phyloP scores from a whole-genome alignment of 352 stramenopile genomes.

The Halophytophthora batemanensis region DNA sequence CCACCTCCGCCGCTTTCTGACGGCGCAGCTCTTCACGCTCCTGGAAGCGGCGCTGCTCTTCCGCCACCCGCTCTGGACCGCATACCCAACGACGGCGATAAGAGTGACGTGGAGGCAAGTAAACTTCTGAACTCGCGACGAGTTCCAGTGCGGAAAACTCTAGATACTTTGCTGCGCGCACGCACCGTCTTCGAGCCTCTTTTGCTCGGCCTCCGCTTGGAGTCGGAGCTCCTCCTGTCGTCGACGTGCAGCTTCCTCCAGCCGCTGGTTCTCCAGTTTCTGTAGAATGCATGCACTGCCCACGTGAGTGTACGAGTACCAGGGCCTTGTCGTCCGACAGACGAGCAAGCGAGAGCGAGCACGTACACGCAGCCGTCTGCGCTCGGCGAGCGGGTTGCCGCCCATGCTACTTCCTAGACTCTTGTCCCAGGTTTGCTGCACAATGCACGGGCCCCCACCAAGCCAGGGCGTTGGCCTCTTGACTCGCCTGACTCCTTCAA shows the following conservation, averaged over 20 bases:
- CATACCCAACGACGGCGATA: no score
- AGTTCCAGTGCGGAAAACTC: neutral
- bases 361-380: slow-evolving; percentile 34
- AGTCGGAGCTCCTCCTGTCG: slow-evolving; percentile 40
- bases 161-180: neutral
- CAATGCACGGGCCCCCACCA: no score
- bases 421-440: no score
- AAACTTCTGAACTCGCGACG: neutral
- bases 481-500: no score
- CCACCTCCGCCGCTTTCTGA: slow-evolving; percentile 27
- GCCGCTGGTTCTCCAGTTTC: slow-evolving; percentile 72
- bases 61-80: slow-evolving; percentile 39
- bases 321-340: neutral
- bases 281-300: slow-evolving; percentile 15
- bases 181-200: slow-evolving; percentile 47
- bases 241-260: slow-evolving; percentile 51
- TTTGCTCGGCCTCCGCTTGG: slow-evolving; percentile 40
- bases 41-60: slow-evolving; percentile 29
- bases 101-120: neutral
- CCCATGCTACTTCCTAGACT: neutral
- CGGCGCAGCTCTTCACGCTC: slow-evolving; percentile 27
- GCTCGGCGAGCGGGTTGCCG: slow-evolving; percentile 36
- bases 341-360: neutral
- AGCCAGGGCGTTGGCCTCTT: no score
- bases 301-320: neutral